Evolutionary conservation across 1,139 yeast genomes (phyloP).

Genomic region (Yamadazyma mexicana): DNA sequence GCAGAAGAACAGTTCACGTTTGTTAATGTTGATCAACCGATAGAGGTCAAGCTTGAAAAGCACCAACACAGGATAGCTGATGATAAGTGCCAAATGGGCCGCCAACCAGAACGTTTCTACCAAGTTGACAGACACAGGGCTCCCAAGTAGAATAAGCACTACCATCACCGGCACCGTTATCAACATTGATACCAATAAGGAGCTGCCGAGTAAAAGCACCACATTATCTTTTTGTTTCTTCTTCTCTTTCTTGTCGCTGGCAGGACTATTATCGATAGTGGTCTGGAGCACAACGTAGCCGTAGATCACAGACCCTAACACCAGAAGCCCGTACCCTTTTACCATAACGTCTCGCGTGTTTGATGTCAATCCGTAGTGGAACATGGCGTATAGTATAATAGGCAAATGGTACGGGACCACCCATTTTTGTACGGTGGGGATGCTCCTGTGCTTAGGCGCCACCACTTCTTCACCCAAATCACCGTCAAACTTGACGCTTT

Average conservation of each 20-base stretch:
- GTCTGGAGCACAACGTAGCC: constrained; percentile 20
- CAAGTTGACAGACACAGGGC: constrained; percentile 64
- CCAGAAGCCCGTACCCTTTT: constrained; percentile 26
- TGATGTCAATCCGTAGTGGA: constrained; percentile 35
- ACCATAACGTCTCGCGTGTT: constrained; percentile 27
- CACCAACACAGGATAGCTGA: constrained; percentile 64
- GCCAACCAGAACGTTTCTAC: constrained; percentile 66
- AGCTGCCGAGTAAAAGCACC: constrained; percentile 33
- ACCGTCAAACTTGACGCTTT: constrained; percentile 17
- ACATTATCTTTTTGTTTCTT: constrained; percentile 27
- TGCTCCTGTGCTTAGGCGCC: constrained; percentile 4
- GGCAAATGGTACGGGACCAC: constrained; percentile 49
- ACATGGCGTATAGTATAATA: constrained; percentile 38
- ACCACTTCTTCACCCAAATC: constrained; percentile 11
- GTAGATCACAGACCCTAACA: constrained; percentile 29
- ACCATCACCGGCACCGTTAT: constrained; percentile 54
- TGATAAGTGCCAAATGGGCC: constrained; percentile 61
- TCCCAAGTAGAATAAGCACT: constrained; percentile 73
- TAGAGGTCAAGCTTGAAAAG: constrained; percentile 57
- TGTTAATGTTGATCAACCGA: constrained; percentile 23
- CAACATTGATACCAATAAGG: constrained; percentile 41
- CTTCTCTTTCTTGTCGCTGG: constrained; percentile 7
- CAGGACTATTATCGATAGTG: constrained; percentile 10
- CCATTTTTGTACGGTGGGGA: constrained; percentile 11
- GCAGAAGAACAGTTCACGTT: constrained; percentile 22